Base-by-base conservation (phyloP, 2,329 filamentous ascomycete genomes). In the Furcasterigmium sp. region DNA sequence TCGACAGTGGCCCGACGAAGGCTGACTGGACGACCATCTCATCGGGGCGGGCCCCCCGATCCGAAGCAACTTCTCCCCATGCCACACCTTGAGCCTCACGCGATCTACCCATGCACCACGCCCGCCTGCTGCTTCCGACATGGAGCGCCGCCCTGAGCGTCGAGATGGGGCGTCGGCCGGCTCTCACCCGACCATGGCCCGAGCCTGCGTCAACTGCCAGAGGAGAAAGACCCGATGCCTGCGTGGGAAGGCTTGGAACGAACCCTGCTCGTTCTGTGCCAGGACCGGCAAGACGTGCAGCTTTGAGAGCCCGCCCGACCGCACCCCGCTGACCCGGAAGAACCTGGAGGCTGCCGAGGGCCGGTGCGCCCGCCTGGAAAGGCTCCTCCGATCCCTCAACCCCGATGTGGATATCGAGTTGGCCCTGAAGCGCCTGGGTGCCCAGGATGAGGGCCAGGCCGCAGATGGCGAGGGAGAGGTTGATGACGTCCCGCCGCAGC, bases 251-350 rank as follows among this genome's bases (percentile, higher is more conserved):
- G 36, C 36, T 13, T 14, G 28, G 7, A 43, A 46, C n/a, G 50
- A 47, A 34, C 50, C 52, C 15, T 62, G 60, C 38, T 50, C 52
- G 10, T 64, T 61, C 37, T 61, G 56, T 48, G 47, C 44, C 25
- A 52, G 51, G 28, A 47, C 57, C 9, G 54, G 56, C 18, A 62
- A 61, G 38, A 48, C 48, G 5, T 64, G 61, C 41, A 55, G 53
- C 29, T 63, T 64, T 37, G 55, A 58, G 30, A 52, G 52, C n/a
- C 59, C 57, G 8, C 57, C 59, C 2, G 49, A 54, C n/a, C 53
- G 60, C n/a, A 62, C 62, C 20, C 54, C 60, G 10, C 44, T 64
- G 39, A 65, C 58, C 4, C 49, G 62, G n/a, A 56, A 57, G 42
- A 65, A 65, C 41, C 53, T 64, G 5, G 59, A 63, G 42, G 53